phyloP scores from a whole-genome alignment of 2,329 filamentous ascomycete genomes.

The Colletotrichum musae region DNA sequence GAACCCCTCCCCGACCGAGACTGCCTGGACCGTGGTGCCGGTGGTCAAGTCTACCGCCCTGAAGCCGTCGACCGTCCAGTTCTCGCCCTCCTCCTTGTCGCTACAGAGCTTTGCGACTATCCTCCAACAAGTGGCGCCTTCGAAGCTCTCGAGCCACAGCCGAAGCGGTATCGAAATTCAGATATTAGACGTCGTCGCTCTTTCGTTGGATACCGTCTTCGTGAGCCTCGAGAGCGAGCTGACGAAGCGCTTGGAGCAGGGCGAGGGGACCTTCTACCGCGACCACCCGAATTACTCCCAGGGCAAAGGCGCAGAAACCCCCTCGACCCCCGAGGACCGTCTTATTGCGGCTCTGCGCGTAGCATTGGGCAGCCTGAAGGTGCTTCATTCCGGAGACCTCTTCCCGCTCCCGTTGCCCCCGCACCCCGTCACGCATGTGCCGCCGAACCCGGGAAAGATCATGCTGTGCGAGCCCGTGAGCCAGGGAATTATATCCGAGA shows the following conservation, averaged over 20 bases:
- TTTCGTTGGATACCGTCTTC: constrained; percentile 87
- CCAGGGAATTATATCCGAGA: constrained; percentile 83
- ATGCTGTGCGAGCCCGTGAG: constrained; percentile 95
- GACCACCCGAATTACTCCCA: constrained; percentile 64
- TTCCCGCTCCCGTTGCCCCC: constrained; percentile 83
- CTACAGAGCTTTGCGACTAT: constrained; percentile 85
- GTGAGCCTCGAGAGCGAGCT: constrained; percentile 88
- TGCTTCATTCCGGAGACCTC: constrained; percentile 89
- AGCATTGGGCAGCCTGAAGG: constrained; percentile 78
- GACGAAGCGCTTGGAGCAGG: constrained; percentile 83
- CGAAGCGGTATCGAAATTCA: constrained; percentile 87
- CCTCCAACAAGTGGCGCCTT: constrained; percentile 81
- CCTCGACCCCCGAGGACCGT: constrained; percentile 20
- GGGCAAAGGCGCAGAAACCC: constrained; percentile 56
- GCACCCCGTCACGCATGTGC: constrained; percentile 89
- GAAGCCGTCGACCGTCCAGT: constrained; percentile 83
- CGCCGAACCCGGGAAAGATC: constrained; percentile 87
- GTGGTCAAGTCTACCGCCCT: constrained; percentile 76
- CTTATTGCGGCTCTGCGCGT: constrained; percentile 79
- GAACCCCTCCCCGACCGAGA: constrained; percentile 68
- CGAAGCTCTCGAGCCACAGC: constrained; percentile 79
- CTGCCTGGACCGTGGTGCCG: constrained; percentile 88
- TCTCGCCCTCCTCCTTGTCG: constrained; percentile 79
- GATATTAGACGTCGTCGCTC: constrained; percentile 83
- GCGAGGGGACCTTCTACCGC: constrained; percentile 85